phyloP scores from a whole-genome alignment of 108 stramenopile genomes.

The Nitzschia palea region DNA sequence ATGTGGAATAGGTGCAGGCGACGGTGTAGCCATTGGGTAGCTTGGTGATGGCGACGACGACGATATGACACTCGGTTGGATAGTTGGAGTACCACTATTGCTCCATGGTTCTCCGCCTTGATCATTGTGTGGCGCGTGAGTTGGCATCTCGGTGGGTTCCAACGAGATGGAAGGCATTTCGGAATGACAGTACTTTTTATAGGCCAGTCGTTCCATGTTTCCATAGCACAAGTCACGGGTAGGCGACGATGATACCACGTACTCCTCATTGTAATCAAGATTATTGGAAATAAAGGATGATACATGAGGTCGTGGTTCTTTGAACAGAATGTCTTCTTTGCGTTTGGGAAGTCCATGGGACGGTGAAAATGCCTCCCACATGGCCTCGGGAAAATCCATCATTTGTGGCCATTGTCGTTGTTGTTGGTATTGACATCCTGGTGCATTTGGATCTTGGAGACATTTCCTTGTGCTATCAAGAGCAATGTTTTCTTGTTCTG shows the following conservation, averaged over 20 bases:
- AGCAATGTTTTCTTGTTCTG: too few species aligned
- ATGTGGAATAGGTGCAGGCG: not conserved
- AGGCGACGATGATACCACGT: slow-evolving; percentile 12
- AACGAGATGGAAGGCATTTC: slow-evolving; percentile 37
- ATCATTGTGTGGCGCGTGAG: not conserved
- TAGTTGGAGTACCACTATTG: not conserved
- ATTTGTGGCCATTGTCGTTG: too few species aligned
- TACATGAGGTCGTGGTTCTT: too few species aligned
- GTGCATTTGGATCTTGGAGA: too few species aligned
- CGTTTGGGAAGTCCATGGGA: too few species aligned
- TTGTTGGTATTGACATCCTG: too few species aligned
- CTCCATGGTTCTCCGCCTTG: not conserved
- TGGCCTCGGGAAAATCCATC: too few species aligned
- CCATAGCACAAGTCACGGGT: slow-evolving; percentile 40
- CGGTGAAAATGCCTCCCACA: too few species aligned
- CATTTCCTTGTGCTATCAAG: too few species aligned
- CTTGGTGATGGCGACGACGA: not conserved
- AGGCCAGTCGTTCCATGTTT: slow-evolving; percentile 17
- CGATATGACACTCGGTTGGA: not conserved
- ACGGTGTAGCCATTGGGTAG: too few species aligned
- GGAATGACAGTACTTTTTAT: slow-evolving; percentile 34
- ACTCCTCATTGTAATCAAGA: not conserved
- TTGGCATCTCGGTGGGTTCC: slow-evolving; percentile 30
- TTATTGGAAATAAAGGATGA: not conserved
- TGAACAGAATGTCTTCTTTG: slow-evolving; percentile 2